These are phyloP conservation scores for Angophora floribunda DNA, from an alignment of 345 rosid species.

Conservation along the genomic window DNA sequence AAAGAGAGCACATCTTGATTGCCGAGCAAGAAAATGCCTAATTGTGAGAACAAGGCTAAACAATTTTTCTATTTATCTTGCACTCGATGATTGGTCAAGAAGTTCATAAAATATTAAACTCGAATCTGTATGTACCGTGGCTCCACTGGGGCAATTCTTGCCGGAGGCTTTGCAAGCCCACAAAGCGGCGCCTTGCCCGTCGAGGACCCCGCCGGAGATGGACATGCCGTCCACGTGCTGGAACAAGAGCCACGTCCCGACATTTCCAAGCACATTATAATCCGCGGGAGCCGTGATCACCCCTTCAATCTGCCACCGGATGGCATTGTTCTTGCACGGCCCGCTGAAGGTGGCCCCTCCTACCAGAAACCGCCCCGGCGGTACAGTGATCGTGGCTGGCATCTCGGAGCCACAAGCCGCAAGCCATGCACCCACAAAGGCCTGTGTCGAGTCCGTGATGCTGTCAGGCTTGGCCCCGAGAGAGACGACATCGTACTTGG, in stretches of 20 bases:
- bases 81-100: neutral
- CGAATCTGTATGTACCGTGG: conserved; percentile 30
- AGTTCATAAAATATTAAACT: neutral
- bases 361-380: conserved; percentile 23
- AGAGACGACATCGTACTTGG: neutral
- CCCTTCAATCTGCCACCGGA: conserved; percentile 13
- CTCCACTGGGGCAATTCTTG: conserved; percentile 55
- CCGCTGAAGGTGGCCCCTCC: conserved; percentile 6
- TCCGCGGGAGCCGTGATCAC: conserved; percentile 20
- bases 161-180: conserved; percentile 43
- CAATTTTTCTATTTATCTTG: neutral
- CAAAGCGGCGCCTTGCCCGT: conserved; percentile 15
- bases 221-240: conserved; percentile 12
- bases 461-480: conserved; percentile 48
- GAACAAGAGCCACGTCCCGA: conserved; percentile 13
- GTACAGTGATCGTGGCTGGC: conserved; percentile 46
- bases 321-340: conserved; percentile 18
- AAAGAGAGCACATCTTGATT: neutral
- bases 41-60: neutral
- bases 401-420: conserved; percentile 38
- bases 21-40: neutral
- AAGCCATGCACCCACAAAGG: conserved; percentile 46
- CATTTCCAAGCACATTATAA: conserved; percentile 8
- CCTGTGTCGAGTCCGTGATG: conserved; percentile 41
- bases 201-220: conserved; percentile 20